Base-by-base conservation (phyloP, 2,329 filamentous ascomycete species). In the Sarocladiaceae sp. region DNA sequence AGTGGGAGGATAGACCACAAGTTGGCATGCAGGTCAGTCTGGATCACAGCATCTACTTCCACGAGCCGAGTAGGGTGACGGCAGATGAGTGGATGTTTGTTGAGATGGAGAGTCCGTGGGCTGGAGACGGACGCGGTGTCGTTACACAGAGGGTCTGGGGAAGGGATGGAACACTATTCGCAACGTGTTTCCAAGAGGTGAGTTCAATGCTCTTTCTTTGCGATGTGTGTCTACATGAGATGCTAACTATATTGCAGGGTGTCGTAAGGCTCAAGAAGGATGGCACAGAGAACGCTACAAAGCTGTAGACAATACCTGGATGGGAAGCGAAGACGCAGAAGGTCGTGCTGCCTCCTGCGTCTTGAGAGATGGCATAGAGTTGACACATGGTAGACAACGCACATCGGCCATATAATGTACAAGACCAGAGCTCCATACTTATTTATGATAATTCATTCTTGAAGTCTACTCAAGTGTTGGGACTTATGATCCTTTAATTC, bases 11-110 rank as follows among this genome's bases (percentile, higher is more conserved):
- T 3, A 71, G 77, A 37, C 83, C 83, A 3, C 74, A 79, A 62
- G 71, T 93, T 48, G 88, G 88, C n/a, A 94, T 94, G 89, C 84
- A 91, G 79, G 88, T 94, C 50, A 87, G 82, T 58, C 71, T 93
- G 50, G 89, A 94, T 64, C 89, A 94, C 66, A 80, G 76, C 49
- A 85, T 86, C 56, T 86, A 86, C 66, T 86, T 86, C 60, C 82
- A 86, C 60, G 80, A 83, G 67, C 82, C 82, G 22, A 67, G 69
- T 54, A 67, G 67, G 53, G 78, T 86, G 52, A 72, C 70, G 59
- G 82, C 80, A 4, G 83, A 86, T 60, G 80, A 91, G 68, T 92
- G 88, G 88, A 86, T 91, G 80, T 83, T 90, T 59, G 80, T 78
- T 18, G 88, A 92, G 72, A 89, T 89, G 80, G 80, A 88, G 68